Base-by-base conservation (phyloP, 164 flowering plant species). In the Akebia trifoliata region DNA sequence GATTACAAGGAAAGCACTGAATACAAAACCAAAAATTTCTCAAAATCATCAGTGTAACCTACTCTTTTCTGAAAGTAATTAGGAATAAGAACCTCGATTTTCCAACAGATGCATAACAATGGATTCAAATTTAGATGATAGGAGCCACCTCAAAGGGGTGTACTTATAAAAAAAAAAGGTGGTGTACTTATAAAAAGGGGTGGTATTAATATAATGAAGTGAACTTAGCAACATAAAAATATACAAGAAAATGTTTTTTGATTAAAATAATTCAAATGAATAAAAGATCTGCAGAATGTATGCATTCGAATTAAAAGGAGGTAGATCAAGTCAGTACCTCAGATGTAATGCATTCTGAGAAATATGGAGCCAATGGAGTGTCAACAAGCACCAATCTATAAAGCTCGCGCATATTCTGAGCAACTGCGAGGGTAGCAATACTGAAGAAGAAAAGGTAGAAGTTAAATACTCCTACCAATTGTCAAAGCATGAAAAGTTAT, bases 341-440 rank as follows among this genome's bases (percentile, higher is more conserved):
- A 26, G 99, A 94, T 52, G 99, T 94, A 55, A 94, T 86, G 69
- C 99, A 90, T 60, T 94, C 96, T 25, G 97, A 90, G 70, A 94
- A 94, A 68, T 94, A 94, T 44, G 99, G 96, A 66, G 99, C 99
- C 77, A 94, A 64, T 17, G 99, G 99, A n/a, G 99, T 94, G 78
- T 94, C 99, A 60, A 94, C 99, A 68, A 94, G 97, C 61, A 90
- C 97, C 79, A 94, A 71, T 54, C 99, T 76, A 57, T 94, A 94
- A 18, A 94, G 87, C 70, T 94, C 99, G 29, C 93, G 78, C 99
- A 94, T 94, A 56, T 90, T 94, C 76, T 94, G 99, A 47, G 99
- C 97, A 52, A 94, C 99, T 15, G 97, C 99, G 62, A 94, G 82
- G 43, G 90, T 83, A 47, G 99, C 99, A 81, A 94, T 94, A 68